Evolutionary conservation across 2,329 filamentous ascomycete genomes (phyloP), one percentile per base, ranked within the genome.

Genomic region (Aspergillus quadricinctus): DNA sequence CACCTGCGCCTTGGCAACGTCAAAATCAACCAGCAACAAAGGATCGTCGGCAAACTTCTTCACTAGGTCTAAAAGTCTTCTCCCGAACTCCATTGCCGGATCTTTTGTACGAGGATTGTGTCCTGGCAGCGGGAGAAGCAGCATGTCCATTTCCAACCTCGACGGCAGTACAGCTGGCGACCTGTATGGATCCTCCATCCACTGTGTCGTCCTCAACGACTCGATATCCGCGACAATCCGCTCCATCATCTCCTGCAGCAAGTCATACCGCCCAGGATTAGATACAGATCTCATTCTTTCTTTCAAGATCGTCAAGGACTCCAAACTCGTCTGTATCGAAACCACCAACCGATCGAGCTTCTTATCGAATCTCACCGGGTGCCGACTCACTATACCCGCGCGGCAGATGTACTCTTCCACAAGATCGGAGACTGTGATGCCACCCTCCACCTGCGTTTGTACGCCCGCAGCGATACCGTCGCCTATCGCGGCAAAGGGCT

Each of bases 371-470:
- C 19, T 27, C 23, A 59, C 11, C 14, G 59, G 59, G 19, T 55
- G 27, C 10, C 50, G 50, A 41, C 45, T 29, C 19, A 61, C 17
- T 2, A 51, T 37, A 9, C 43, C 40, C 5, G 41, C 51, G 17
- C 54, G 53, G 5, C n/a, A 35, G 21, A 21, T 43, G 49, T 48
- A 61, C 40, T 61, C 59, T 4, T 59, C 49, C 14, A 48, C 31
- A 27, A 61, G 6, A 31, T 46, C 54, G 6, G 54, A 25, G 8
- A 28, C 10, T 11, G 50, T 57, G 1, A 61, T 50, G 10, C 50
- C 53, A 50, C 27, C 46, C 10, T 29, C 21, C 19, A 5, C 41
- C 19, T 19, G 17, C 17, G 17, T 19, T n/a, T n/a, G 17, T 10
- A 21, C 40, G 1, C 40, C 40, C 40, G 17, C 17, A 41, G n/a